Percentiles rank a stretch among this genome's conserved stretches.
These are phyloP conservation scores for Linnemannia schmuckeri DNA, from an alignment of 192 early-diverging fungal genomes.

Conservation along the genomic window DNA sequence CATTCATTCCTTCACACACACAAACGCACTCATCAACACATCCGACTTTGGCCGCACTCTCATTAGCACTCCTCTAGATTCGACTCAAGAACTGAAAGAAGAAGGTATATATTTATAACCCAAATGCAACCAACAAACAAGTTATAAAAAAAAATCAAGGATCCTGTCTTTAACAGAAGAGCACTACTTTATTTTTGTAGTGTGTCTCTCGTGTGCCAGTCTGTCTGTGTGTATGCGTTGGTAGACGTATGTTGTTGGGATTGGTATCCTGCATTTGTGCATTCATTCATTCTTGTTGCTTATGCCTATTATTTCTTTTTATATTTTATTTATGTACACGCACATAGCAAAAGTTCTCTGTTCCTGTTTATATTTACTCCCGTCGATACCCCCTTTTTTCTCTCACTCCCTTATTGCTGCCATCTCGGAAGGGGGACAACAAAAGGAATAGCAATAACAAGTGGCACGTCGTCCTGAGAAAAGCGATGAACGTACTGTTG, in stretches of 20 bases:
- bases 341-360: background rate
- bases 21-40: background rate
- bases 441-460: background rate
- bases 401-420: background rate
- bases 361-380: background rate
- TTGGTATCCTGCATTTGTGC: background rate
- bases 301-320: background rate
- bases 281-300: background rate
- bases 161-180: background rate
- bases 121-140: no score
- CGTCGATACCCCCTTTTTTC: background rate
- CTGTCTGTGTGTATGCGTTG: background rate
- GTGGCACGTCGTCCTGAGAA: background rate
- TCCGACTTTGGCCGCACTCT: no score
- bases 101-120: no score
- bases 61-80: background rate
- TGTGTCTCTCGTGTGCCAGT: background rate
- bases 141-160: background rate
- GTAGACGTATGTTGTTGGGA: background rate
- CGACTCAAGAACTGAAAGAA: no score
- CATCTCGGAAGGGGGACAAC: background rate
- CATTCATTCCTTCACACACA: background rate
- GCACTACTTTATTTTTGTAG: background rate
- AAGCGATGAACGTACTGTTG: conserved; percentile 1
- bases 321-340: background rate